phyloP scores from a whole-genome alignment of 345 rosid species.

The Syzygium jambos region DNA sequence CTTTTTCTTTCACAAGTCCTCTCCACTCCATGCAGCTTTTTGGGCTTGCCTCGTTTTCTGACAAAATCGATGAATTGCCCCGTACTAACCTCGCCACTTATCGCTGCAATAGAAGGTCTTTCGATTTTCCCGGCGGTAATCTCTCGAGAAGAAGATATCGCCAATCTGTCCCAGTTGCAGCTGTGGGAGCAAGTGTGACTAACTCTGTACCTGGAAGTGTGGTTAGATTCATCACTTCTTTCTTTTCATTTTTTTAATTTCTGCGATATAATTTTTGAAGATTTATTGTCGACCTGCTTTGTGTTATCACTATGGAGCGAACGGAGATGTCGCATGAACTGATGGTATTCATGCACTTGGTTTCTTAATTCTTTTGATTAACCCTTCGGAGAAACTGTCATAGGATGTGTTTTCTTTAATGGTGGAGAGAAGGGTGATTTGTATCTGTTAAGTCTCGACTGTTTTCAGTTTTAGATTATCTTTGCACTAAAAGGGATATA shows the following conservation, averaged over 20 bases:
- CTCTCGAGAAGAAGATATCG: neutral
- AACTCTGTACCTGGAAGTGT: constrained; percentile 44
- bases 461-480: neutral
- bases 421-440: neutral
- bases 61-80: neutral
- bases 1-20: constrained; percentile 4
- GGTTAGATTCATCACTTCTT: neutral
- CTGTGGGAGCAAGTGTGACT: neutral
- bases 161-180: neutral
- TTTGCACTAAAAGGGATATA: neutral
- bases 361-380: neutral
- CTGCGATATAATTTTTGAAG: neutral
- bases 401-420: neutral
- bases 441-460: neutral
- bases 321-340: neutral
- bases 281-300: neutral
- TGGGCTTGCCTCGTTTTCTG: neutral
- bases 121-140: neutral
- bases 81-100: neutral
- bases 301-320: neutral
- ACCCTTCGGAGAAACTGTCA: neutral
- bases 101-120: neutral
- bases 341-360: neutral
- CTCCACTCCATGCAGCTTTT: neutral
- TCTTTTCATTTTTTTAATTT: neutral